Conservation (phyloP, 2,329 filamentous ascomycete species). For the Penicillium oxalicum region DNA sequence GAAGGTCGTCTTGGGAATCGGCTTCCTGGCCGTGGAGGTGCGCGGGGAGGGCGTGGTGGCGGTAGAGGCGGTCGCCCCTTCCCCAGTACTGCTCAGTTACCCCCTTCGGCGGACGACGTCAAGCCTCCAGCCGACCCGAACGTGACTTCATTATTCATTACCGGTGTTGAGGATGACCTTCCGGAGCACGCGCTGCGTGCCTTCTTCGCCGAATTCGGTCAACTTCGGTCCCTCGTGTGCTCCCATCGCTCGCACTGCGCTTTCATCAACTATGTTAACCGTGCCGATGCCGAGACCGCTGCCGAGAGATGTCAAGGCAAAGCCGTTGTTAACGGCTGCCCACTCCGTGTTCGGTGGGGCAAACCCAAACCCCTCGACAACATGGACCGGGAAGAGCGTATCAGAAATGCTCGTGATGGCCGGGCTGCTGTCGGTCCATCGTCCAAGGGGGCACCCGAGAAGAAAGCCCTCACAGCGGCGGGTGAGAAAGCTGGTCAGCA, state of each 20-base stretch:
- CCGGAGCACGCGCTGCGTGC: conserved; percentile 86
- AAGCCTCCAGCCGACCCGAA: conserved; percentile 74
- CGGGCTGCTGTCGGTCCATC: conserved; percentile 50
- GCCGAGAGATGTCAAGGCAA: conserved; percentile 79
- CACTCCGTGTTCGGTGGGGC: conserved; percentile 85
- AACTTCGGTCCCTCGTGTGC: conserved; percentile 87
- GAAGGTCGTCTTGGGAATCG: conserved; percentile 43
- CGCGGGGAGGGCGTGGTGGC: conserved; percentile 42
- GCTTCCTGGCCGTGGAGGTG: conserved; percentile 43
- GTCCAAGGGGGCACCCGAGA: conserved; percentile 36
- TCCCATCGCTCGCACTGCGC: conserved; percentile 97
- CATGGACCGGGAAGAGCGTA: conserved; percentile 79
- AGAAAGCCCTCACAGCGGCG: conserved; percentile 30
- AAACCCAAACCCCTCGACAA: conserved; percentile 86
- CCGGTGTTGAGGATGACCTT: conserved; percentile 91
- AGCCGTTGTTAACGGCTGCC: conserved; percentile 84
- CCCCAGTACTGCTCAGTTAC: conserved; percentile 64
- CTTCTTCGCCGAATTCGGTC: conserved; percentile 83
- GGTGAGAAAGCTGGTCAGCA: conserved; percentile 41
- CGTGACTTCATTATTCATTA: conserved; percentile 89
- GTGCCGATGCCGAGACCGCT: conserved; percentile 78
- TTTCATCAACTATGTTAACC: conserved; percentile 87
- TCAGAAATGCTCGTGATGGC: conserved; percentile 74
- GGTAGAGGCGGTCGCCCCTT: conserved; percentile 54
- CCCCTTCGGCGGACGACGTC: conserved; percentile 79